Evolutionary conservation across 2,329 filamentous ascomycete genomes (phyloP).

Genomic region (Metarhizium rileyi): DNA sequence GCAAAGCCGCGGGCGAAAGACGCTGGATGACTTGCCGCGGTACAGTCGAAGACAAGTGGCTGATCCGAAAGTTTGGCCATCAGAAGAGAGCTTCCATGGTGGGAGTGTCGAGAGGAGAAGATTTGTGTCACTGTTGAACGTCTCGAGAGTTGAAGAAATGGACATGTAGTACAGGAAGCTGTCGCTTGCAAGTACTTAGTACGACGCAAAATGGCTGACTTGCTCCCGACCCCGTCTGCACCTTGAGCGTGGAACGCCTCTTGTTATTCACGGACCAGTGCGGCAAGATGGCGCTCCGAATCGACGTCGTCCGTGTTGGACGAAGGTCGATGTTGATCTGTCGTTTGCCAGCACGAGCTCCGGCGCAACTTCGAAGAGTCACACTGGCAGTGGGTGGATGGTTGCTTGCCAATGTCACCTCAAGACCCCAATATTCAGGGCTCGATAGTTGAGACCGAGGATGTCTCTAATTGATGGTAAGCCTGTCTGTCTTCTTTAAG

Average conservation of each 20-base stretch:
- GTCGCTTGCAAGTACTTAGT: background rate
- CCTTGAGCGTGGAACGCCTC: background rate
- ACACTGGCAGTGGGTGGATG: background rate
- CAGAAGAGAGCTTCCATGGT: background rate
- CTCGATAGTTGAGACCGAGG: too few relatives aligned
- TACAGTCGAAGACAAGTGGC: background rate
- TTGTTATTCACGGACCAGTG: background rate
- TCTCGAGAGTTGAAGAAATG: background rate
- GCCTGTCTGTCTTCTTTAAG: too few relatives aligned
- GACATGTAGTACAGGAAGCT: background rate
- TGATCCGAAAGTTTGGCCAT: background rate
- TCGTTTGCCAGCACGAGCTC: background rate
- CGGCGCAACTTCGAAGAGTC: background rate
- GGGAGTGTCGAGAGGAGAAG: background rate
- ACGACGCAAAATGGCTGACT: background rate
- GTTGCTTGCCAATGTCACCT: background rate
- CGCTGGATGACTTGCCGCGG: background rate
- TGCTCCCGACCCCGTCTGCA: background rate
- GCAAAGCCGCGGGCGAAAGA: background rate
- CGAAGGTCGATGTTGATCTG: background rate
- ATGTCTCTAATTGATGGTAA: too few relatives aligned
- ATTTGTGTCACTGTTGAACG: background rate
- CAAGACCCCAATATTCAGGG: background rate
- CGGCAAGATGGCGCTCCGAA: background rate
- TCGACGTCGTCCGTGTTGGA: background rate